Evolutionary conservation across 768 basidiomycete genomes (phyloP).

Genomic region (Gymnopilus dilepis): DNA sequence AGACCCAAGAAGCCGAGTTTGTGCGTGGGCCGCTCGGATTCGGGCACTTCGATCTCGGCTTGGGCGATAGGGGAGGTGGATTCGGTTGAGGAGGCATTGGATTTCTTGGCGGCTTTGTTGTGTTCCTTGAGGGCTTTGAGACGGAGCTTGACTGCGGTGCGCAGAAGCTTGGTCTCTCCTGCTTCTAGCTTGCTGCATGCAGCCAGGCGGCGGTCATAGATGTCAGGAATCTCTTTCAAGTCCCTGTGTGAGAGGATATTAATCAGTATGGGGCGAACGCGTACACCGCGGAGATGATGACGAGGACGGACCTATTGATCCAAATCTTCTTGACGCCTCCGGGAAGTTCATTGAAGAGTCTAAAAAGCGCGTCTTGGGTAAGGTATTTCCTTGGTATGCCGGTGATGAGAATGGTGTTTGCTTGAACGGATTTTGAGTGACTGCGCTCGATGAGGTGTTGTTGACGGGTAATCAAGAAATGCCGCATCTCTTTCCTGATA

Average conservation of each 20-base stretch:
- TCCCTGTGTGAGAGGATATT: conserved; percentile 49
- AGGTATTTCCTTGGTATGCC: conserved; percentile 85
- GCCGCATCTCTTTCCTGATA: conserved; percentile 78
- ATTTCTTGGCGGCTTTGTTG: conserved; percentile 48
- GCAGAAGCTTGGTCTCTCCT: conserved; percentile 81
- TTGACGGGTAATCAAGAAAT: conserved; percentile 84
- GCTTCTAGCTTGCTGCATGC: conserved; percentile 84
- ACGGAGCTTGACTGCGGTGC: conserved; percentile 76
- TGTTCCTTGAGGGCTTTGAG: conserved; percentile 57
- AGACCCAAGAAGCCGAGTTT: conserved; percentile 67
- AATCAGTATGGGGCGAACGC: not conserved
- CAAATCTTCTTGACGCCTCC: conserved; percentile 92
- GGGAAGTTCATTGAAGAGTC: conserved; percentile 82
- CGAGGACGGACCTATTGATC: conserved; percentile 73
- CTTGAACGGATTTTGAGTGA: conserved; percentile 82
- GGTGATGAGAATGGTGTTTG: conserved; percentile 89
- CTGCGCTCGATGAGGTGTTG: conserved; percentile 74
- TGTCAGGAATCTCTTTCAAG: conserved; percentile 83
- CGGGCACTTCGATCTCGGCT: conserved; percentile 54
- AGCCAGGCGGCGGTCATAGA: conserved; percentile 75
- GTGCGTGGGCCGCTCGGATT: conserved; percentile 77
- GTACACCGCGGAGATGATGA: not conserved
- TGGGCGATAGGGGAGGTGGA: conserved; percentile 6
- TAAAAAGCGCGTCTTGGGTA: conserved; percentile 65
- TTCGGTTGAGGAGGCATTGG: conserved; percentile 13